phyloP scores from a whole-genome alignment of 306 rosid species.

The Malus asiatica region DNA sequence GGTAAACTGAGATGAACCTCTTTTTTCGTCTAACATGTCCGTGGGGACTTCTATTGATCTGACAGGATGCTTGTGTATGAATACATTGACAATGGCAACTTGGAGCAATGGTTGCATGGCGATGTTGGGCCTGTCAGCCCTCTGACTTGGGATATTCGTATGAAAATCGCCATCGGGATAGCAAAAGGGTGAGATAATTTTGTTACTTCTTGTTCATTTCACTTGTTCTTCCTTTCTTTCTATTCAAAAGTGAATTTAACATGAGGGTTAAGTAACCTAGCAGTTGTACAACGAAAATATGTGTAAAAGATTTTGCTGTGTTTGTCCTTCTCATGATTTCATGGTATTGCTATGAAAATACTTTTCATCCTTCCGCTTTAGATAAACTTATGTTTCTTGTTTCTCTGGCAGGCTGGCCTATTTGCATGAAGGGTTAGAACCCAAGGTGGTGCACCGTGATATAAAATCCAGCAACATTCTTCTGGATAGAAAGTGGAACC shows the following conservation, averaged over 20 bases:
- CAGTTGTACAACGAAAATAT: background rate
- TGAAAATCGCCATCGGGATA: conserved; percentile 75
- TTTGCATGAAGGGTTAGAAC: conserved; percentile 95
- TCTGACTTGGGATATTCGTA: conserved; percentile 85
- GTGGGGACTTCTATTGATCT: background rate
- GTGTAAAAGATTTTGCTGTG: background rate
- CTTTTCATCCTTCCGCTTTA: background rate
- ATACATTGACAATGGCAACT: conserved; percentile 82
- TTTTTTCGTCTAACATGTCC: background rate
- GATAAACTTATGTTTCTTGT: conserved; percentile 6
- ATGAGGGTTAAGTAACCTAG: background rate
- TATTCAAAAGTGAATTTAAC: background rate
- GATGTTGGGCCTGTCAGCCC: conserved; percentile 87
- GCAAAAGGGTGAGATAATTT: conserved; percentile 73
- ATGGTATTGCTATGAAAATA: background rate
- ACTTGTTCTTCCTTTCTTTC: background rate
- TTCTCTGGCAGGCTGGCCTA: conserved; percentile 66
- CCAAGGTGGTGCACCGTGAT: conserved; percentile 97
- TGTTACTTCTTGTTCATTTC: conserved; percentile 1
- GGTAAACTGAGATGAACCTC: background rate
- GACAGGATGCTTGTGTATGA: conserved; percentile 94
- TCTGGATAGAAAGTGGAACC: conserved; percentile 80
- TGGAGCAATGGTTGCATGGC: conserved; percentile 99
- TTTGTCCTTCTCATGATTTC: background rate
- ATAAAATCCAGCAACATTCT: conserved; percentile 94